Evolutionary conservation across 2,329 filamentous ascomycete genomes (phyloP), one percentile per base, ranked within the genome.

Genomic region (Alternaria alternata): DNA sequence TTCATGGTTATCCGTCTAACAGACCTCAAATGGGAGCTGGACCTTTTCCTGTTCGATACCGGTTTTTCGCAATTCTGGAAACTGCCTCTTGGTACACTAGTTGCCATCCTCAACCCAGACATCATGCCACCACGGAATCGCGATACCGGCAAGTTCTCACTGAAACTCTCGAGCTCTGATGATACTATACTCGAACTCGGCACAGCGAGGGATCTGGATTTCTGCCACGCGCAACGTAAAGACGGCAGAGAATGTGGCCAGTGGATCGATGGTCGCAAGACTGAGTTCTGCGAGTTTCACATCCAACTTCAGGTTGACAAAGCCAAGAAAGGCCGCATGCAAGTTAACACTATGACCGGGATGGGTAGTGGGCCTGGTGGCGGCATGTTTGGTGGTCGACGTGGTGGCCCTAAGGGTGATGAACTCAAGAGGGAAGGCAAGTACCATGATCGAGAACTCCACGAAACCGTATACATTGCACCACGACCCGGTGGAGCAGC

Each of bases 21-120:
- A 0, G 94, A 99, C 77, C 83, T 99, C 11, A 90, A 93, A 70
- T 97, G 89, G 88, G 93, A 97, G 69, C 79, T 99, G 12, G 94
- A 98, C 65, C 85, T 98, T 42, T 98, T 93, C 70, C 86, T 99
- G 14, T 99, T 99, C 79, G 91, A 92, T 70, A 89, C 90, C 0
- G 96, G 93, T 7, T 97, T 98, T 71, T 90, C 92, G 16, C 89
- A 91, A 55, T 99, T 95, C 81, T 98, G 94, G 90, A 96, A 96
- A 75, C 83, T 98, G n/a, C 89, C 89, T 0, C 87, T 92, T 2
- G 95, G 95, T n/a, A 97, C 94, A 0, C 86, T 98, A 1, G 84
- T 99, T 57, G 95, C 94, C 5, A 91, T 99, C 26, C 84, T 99
- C 30, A 99, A 99, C 73, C 95, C 95, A 1, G 88, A 84, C 18